These are phyloP conservation scores for Mycena rosella DNA, from an alignment of 768 basidiomycete species.

Conservation along the genomic window DNA sequence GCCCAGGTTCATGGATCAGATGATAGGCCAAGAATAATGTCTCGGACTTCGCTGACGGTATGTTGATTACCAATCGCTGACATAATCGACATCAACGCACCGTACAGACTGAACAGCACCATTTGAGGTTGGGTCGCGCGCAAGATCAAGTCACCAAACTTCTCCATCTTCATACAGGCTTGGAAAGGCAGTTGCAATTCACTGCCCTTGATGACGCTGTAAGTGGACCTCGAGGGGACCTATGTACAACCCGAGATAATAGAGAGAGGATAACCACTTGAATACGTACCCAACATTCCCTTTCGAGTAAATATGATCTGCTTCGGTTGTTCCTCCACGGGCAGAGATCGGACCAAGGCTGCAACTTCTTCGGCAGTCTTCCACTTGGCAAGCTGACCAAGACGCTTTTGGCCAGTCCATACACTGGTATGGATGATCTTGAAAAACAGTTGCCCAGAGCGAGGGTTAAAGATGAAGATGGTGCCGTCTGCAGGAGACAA, in stretches of 20 bases:
- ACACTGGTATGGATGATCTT: conserved; percentile 99
- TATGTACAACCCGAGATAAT: conserved; percentile 42
- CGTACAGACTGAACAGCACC: conserved; percentile 98
- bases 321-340: conserved; percentile 99
- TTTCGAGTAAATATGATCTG: conserved; percentile 99
- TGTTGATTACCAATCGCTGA: conserved; percentile 68
- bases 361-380: conserved; percentile 99
- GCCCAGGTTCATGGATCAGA: too few species aligned
- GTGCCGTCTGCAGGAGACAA: conserved; percentile 74
- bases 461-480: conserved; percentile 99
- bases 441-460: conserved; percentile 97
- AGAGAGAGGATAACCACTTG: background rate
- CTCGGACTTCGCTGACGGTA: conserved; percentile 97
- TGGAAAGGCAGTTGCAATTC: conserved; percentile 99
- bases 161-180: conserved; percentile 99
- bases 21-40: conserved; percentile 99
- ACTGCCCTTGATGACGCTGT: conserved; percentile 99
- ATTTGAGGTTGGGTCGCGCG: conserved; percentile 99
- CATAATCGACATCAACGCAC: conserved; percentile 49
- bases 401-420: conserved; percentile 99
- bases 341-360: conserved; percentile 94
- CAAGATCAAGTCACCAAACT: conserved; percentile 97
- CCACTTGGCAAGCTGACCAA: conserved; percentile 99
- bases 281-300: conserved; percentile 92
- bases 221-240: conserved; percentile 98